Conservation (phyloP, 140 eudicot species). For the Ambrosia hybrid region DNA sequence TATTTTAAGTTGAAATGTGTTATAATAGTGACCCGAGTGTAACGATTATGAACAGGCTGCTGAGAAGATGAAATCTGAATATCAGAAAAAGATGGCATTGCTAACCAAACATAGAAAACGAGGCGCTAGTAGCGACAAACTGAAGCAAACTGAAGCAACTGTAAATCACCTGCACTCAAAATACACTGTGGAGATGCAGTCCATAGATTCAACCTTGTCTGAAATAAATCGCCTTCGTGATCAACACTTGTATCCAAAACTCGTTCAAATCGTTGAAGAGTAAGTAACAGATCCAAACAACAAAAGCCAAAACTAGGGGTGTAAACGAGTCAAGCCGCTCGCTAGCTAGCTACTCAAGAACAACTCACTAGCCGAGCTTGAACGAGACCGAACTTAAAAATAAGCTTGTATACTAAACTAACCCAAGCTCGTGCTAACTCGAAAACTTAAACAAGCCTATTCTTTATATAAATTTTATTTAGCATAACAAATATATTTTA, state of each 20-base stretch:
- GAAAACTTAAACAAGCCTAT: too few species aligned
- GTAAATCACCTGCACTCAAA: slow-evolving; percentile 69
- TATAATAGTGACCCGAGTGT: too few species aligned
- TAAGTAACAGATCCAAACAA: slow-evolving; percentile 36
- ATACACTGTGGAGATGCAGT: slow-evolving; percentile 76
- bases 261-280: slow-evolving; percentile 68
- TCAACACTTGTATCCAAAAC: slow-evolving; percentile 69
- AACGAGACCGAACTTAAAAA: too few species aligned
- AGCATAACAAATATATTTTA: too few species aligned
- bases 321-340: too few species aligned
- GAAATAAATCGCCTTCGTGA: slow-evolving; percentile 77
- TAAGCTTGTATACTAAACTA: too few species aligned
- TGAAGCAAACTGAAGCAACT: slow-evolving; percentile 60
- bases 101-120: slow-evolving; percentile 61
- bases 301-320: too few species aligned
- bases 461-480: too few species aligned
- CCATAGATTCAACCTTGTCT: slow-evolving; percentile 69
- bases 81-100: slow-evolving; percentile 56
- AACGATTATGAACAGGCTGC: neutral
- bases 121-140: slow-evolving; percentile 43
- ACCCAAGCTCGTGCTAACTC: too few species aligned
- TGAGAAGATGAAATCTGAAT: slow-evolving; percentile 64
- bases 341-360: too few species aligned
- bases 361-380: too few species aligned
- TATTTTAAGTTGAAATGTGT: too few species aligned